phyloP scores from a whole-genome alignment of 805 yeast genomes.

The Candida succiphila region DNA sequence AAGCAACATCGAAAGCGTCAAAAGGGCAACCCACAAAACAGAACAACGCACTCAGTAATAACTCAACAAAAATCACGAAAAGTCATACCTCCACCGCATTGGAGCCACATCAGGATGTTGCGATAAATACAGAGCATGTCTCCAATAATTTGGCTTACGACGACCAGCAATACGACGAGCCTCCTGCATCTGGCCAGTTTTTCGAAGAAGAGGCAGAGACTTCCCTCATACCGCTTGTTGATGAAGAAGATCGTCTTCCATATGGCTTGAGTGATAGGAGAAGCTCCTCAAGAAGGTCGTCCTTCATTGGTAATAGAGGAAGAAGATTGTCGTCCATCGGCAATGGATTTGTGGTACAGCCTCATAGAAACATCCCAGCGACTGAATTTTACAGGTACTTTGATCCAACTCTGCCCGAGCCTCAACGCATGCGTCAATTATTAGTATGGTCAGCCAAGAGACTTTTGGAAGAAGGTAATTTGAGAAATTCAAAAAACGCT shows the following conservation, averaged over 20 bases:
- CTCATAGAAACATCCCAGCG: conserved; percentile 51
- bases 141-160: too few species aligned
- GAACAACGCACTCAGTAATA: too few species aligned
- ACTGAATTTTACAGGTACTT: conserved; percentile 52
- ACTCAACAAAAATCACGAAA: too few species aligned
- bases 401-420: conserved; percentile 55
- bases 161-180: background rate
- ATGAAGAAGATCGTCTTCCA: too few species aligned
- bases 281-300: conserved; percentile 23
- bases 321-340: conserved; percentile 68
- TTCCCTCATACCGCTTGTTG: conserved; percentile 1
- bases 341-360: conserved; percentile 58
- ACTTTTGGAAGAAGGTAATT: conserved; percentile 18
- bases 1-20: too few species aligned
- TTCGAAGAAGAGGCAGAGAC: conserved; percentile 1
- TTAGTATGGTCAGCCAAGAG: conserved; percentile 59
- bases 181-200: background rate
- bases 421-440: conserved; percentile 62
- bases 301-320: conserved; percentile 52
- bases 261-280: too few species aligned
- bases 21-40: too few species aligned
- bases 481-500: conserved; percentile 11
- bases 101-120: too few species aligned
- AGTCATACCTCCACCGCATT: too few species aligned
- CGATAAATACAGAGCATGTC: too few species aligned